Evolutionary conservation across 306 rosid species (phyloP).

Genomic region (Cucurbita moschata): DNA sequence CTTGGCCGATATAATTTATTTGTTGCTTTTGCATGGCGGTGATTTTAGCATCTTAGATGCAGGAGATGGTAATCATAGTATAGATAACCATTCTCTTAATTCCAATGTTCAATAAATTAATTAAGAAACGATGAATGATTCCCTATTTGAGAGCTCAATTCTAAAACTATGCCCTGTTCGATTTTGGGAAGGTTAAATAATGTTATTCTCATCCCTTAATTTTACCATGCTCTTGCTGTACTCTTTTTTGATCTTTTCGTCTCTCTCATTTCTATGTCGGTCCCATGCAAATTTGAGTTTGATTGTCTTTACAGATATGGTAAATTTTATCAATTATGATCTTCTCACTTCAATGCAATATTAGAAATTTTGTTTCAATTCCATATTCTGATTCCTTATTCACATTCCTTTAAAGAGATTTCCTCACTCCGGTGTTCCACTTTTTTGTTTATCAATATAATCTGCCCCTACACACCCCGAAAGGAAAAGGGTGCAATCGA

Average conservation of each 20-base stretch:
- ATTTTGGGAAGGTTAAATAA: neutral
- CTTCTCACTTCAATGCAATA: neutral
- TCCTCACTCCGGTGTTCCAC: neutral
- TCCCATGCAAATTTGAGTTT: neutral
- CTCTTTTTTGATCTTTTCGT: neutral
- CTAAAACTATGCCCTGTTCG: neutral
- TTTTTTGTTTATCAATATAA: neutral
- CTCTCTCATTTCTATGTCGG: neutral
- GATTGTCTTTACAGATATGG: neutral
- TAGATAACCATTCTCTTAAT: neutral
- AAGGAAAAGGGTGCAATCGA: neutral
- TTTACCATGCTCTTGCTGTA: neutral
- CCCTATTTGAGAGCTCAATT: neutral
- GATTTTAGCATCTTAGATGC: neutral
- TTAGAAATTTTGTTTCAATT: neutral
- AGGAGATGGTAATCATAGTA: neutral
- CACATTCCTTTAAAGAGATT: neutral
- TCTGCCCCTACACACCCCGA: neutral
- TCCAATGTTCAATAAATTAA: neutral
- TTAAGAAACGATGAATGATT: neutral
- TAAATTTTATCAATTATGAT: neutral
- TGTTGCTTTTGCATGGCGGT: neutral
- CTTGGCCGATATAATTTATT: neutral
- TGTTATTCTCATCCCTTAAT: neutral
- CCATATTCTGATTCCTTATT: neutral